Evolutionary conservation across 345 rosid genomes (phyloP), one percentile per base, ranked within the genome.

Genomic region (Melaleuca alternifolia): DNA sequence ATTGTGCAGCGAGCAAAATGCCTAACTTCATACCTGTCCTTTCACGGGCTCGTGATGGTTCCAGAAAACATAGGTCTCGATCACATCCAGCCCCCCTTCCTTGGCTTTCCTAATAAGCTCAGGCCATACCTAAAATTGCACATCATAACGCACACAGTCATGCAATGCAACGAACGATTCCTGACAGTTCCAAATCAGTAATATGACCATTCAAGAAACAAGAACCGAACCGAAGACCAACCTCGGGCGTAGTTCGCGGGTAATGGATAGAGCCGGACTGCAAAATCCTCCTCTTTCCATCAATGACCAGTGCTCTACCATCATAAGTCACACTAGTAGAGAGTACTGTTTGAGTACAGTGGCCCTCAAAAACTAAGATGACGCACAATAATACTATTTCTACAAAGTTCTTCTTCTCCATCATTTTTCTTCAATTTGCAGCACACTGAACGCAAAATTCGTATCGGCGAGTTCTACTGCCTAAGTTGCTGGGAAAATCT

Each of bases 21-120:
- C 41, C 41, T 16, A 44, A 24, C 41, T 52, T 33, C 75, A 54
- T 89, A 93, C 95, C 96, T 93, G 93, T 83, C 96, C 94, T 89
- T 88, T 91, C 41, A 88, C 88, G 28, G 96, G 95, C 89, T 94
- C 94, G 16, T 93, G 96, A 79, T 91, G 89, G 90, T 94, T 94
- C 95, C 94, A 94, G 84, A 94, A 94, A 50, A 94, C 95, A 46
- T 92, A 93, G 50, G 94, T 90, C 90, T 94, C 95, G 11, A 94
- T 93, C 88, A 94, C 94, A 83, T 94, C 96, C 56, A 94, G 59
- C 50, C 96, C 95, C 3, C 95, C 95, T 84, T 93, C 95, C 92
- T 92, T 93, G 8, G 95, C 89, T 87, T 93, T 93, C 91, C 92
- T 83, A 83, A 94, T 93, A 85, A 94, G 89, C 54, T 93, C 93